Evolutionary conservation across 2,329 filamentous ascomycete species (phyloP).

Genomic region (Clarireedia paspali): DNA sequence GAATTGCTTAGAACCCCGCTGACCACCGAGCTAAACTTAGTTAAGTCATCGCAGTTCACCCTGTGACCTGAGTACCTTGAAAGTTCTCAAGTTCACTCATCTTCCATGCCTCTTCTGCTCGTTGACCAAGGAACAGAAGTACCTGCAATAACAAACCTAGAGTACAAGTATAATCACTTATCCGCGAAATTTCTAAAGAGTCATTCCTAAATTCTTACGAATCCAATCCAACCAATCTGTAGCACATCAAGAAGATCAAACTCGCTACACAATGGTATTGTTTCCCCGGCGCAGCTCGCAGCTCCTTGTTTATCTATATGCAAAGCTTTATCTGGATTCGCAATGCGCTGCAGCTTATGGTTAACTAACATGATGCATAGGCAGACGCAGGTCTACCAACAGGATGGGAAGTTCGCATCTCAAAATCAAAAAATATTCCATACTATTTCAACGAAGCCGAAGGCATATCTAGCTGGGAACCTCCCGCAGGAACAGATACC

Average conservation of each 20-base stretch:
- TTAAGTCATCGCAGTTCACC: not conserved
- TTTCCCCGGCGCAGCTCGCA: not conserved
- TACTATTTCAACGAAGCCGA: conserved; percentile 94
- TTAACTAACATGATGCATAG: conserved; percentile 31
- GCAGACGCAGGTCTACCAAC: conserved; percentile 73
- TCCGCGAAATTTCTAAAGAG: not conserved
- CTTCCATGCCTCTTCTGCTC: not conserved
- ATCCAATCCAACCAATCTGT: not conserved
- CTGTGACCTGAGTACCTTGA: conserved; percentile 4
- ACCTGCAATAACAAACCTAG: not conserved
- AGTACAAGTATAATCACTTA: not conserved
- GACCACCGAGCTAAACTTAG: not conserved
- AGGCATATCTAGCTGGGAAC: conserved; percentile 92
- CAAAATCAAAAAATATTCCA: conserved; percentile 95
- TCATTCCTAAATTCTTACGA: not conserved
- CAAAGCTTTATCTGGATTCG: not conserved
- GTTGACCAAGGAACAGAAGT: not conserved
- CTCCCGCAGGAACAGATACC: conserved; percentile 77
- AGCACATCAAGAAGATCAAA: not conserved
- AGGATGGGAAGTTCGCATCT: conserved; percentile 94
- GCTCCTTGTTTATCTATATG: not conserved
- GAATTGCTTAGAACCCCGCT: not conserved
- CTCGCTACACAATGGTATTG: conserved; percentile 3
- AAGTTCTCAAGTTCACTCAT: not conserved
- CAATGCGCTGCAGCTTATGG: not conserved